phyloP scores from a whole-genome alignment of 257 asterid species.

The Linderniella brevidens region DNA sequence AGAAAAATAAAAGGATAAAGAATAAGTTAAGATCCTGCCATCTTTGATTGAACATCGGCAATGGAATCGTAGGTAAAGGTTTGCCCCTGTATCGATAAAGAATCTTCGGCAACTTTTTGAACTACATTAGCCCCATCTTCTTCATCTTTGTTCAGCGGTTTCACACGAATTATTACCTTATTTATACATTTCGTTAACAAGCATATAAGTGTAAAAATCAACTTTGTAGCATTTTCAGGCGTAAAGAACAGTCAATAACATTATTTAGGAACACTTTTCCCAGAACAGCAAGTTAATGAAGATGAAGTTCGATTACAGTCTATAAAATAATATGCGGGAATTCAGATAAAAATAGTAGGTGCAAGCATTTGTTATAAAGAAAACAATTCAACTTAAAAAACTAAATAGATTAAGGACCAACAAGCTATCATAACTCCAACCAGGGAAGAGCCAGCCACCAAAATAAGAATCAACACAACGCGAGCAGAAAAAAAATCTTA shows the following conservation, averaged over 20 bases:
- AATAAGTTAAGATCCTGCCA: conserved; percentile 28
- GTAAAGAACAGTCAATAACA: neutral
- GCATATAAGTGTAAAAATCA: conserved; percentile 3
- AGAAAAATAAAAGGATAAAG: neutral
- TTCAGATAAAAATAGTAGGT: too few species aligned
- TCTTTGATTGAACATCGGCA: conserved; percentile 64
- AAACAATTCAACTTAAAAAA: neutral
- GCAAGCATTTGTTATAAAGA: too few species aligned
- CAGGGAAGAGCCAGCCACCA: too few species aligned
- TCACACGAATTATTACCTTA: conserved; percentile 80
- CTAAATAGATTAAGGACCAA: too few species aligned
- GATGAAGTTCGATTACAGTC: too few species aligned
- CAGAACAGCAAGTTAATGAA: too few species aligned
- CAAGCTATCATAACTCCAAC: too few species aligned
- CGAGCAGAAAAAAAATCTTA: neutral
- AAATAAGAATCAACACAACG: neutral
- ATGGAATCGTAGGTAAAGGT: conserved; percentile 75
- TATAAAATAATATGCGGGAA: too few species aligned
- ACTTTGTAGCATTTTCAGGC: neutral
- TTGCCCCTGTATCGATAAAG: conserved; percentile 64
- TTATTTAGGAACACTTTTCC: too few species aligned
- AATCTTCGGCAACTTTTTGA: conserved; percentile 52
- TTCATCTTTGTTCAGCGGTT: conserved; percentile 70
- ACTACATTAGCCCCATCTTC: conserved; percentile 55
- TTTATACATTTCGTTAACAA: conserved; percentile 7